A percentile compares a stretch with the other conserved stretches of the same genome.
phyloP scores from a whole-genome alignment of 352 stramenopile genomes.

The Phytophthora sp. region DNA sequence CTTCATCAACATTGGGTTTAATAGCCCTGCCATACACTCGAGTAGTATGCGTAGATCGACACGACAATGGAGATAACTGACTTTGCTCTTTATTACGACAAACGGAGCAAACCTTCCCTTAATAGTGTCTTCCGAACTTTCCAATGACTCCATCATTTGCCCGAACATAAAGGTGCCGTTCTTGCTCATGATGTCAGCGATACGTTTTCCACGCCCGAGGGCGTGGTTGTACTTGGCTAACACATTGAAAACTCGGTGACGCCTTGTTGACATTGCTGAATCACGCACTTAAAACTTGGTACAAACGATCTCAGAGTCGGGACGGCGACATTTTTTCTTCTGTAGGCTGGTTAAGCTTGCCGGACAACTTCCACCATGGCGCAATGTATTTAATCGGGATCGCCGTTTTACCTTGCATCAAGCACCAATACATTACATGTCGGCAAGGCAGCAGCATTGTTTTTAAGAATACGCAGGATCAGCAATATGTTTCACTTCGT shows the following conservation, averaged over 20 bases:
- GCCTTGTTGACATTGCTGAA: not conserved
- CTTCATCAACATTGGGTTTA: too few relatives aligned
- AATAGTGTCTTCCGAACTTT: slow-evolving; percentile 8
- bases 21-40: too few relatives aligned
- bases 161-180: slow-evolving; percentile 3
- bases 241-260: slow-evolving; percentile 4
- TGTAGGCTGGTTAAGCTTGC: slow-evolving; percentile 7
- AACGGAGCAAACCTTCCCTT: slow-evolving; percentile 11
- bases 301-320: not conserved
- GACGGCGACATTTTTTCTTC: not conserved
- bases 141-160: slow-evolving; percentile 10
- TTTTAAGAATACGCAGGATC: slow-evolving; percentile 12
- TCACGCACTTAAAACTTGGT: slow-evolving; percentile 5
- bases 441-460: slow-evolving; percentile 15
- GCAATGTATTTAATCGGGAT: slow-evolving; percentile 7
- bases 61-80: not conserved
- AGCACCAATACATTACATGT: slow-evolving; percentile 22
- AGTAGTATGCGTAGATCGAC: too few relatives aligned
- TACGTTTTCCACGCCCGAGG: not conserved
- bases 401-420: not conserved
- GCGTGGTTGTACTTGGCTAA: slow-evolving; percentile 9
- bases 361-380: slow-evolving; percentile 4
- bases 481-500: slow-evolving; percentile 2
- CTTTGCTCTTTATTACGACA: slow-evolving; percentile 2
- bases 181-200: slow-evolving; percentile 16